A percentile compares a stretch with the other conserved stretches of the same genome.
Conservation (phyloP, 345 rosid genomes). For the Eucalyptus brandiana region DNA sequence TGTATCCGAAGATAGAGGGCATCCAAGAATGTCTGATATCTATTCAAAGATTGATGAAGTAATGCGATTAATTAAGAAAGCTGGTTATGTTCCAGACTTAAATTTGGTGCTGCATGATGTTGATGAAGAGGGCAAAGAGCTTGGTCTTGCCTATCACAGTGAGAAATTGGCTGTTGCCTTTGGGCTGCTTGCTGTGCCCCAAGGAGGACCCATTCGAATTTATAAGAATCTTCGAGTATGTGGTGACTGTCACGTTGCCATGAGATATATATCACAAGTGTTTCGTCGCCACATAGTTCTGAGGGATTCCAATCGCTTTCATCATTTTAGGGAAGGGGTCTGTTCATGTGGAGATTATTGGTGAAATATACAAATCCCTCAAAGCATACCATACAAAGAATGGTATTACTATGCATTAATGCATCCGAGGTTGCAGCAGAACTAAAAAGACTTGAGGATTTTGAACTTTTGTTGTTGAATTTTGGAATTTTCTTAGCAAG, state of each 20-base stretch:
- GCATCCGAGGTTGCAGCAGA: neutral
- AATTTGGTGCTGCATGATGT: conserved; percentile 67
- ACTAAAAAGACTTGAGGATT: neutral
- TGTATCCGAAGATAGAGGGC: conserved; percentile 68
- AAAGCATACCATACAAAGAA: neutral
- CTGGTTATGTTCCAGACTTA: conserved; percentile 67
- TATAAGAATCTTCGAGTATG: conserved; percentile 91
- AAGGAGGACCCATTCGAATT: conserved; percentile 57
- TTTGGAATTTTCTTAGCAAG: neutral
- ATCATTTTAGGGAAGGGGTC: conserved; percentile 69
- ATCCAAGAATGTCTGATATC: conserved; percentile 46
- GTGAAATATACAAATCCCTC: conserved; percentile 12
- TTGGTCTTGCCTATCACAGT: conserved; percentile 79
- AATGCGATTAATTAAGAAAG: conserved; percentile 51
- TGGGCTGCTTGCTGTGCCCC: conserved; percentile 46
- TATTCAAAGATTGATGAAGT: conserved; percentile 69
- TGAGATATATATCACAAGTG: conserved; percentile 61
- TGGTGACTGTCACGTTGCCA: conserved; percentile 84
- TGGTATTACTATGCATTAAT: neutral
- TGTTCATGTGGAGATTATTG: conserved; percentile 96
- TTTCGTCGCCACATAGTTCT: conserved; percentile 52
- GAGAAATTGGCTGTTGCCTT: conserved; percentile 88
- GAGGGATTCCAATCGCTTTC: conserved; percentile 90
- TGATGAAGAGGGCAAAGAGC: conserved; percentile 67
- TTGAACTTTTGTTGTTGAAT: neutral